Evolutionary conservation across 148 eudicot species (phyloP).

Genomic region (Fagopyrum tataricum): DNA sequence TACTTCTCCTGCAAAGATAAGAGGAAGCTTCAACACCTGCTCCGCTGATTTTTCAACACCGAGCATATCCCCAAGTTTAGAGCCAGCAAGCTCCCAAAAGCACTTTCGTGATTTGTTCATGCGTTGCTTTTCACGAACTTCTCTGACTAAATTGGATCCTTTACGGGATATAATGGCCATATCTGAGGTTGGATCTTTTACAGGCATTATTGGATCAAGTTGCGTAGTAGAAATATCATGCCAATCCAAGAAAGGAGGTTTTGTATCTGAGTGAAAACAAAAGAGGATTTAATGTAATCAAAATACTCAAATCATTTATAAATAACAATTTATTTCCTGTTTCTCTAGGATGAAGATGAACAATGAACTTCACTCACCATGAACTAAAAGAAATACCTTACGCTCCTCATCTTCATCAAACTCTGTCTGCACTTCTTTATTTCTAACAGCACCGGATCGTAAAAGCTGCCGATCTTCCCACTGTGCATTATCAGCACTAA

Average conservation of each 20-base stretch:
- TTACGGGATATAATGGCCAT: constrained; percentile 98
- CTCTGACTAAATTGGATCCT: constrained; percentile 80
- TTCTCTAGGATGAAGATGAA: not conserved
- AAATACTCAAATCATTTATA: not conserved
- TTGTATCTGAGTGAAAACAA: constrained; percentile 53
- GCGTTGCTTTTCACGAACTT: constrained; percentile 91
- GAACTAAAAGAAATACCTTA: constrained; percentile 88
- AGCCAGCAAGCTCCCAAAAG: constrained; percentile 99
- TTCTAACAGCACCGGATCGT: constrained; percentile 96
- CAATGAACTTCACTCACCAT: constrained; percentile 39
- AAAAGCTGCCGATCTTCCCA: constrained; percentile 96
- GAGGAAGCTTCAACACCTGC: constrained; percentile 40
- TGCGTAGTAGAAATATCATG: constrained; percentile 89
- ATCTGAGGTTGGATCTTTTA: constrained; percentile 94
- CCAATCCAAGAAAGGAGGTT: constrained; percentile 96
- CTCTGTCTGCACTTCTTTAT: constrained; percentile 92
- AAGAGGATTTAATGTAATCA: not conserved
- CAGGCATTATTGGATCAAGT: constrained; percentile 89
- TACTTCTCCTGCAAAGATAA: not conserved
- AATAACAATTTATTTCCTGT: not conserved
- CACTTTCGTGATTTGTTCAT: constrained; percentile 84
- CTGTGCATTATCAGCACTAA: constrained; percentile 88
- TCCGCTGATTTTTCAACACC: constrained; percentile 95
- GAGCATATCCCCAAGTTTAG: constrained; percentile 93
- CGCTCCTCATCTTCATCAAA: constrained; percentile 94